Percentiles rank a stretch among this genome's conserved stretches.
phyloP scores from a whole-genome alignment of 805 yeast genomes.

The Nakazawaea ambrosiae region DNA sequence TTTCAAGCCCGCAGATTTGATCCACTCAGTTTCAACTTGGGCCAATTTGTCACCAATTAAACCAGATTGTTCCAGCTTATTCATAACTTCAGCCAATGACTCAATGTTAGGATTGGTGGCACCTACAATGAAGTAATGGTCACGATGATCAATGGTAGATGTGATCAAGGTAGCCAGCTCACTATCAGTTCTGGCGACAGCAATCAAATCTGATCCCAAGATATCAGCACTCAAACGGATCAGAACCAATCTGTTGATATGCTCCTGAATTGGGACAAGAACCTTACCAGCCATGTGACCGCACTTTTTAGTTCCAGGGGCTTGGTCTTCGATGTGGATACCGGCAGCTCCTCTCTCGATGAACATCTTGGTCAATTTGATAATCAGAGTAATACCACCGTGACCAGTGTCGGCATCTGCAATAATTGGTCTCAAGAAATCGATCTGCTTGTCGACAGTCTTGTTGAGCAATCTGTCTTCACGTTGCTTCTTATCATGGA shows the following conservation, averaged over 20 bases:
- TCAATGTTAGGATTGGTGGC: conserved; percentile 78
- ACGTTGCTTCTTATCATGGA: conserved; percentile 95
- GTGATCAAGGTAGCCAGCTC: conserved; percentile 96
- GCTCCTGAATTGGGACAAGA: conserved; percentile 95
- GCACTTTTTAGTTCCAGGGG: conserved; percentile 97
- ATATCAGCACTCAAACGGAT: conserved; percentile 94
- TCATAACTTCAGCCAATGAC: conserved; percentile 71
- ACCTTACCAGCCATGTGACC: conserved; percentile 99
- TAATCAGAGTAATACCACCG: conserved; percentile 96
- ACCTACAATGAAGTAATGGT: conserved; percentile 88
- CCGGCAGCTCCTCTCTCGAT: conserved; percentile 99
- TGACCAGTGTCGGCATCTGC: conserved; percentile 99
- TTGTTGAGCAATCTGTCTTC: conserved; percentile 67
- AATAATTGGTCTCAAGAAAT: conserved; percentile 87
- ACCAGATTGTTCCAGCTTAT: conserved; percentile 74
- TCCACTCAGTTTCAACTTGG: conserved; percentile 77
- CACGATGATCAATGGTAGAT: conserved; percentile 90
- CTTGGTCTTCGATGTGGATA: conserved; percentile 97
- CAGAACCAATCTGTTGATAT: conserved; percentile 88
- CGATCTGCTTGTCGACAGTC: conserved; percentile 63
- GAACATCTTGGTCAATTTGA: conserved; percentile 91
- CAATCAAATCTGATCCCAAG: conserved; percentile 76
- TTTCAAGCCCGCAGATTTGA: conserved; percentile 72
- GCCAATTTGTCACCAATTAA: conserved; percentile 64
- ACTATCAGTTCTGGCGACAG: conserved; percentile 94